Base-by-base conservation (phyloP, 176 grass and related monocot species). In the Eremochloa ophiuroides region DNA sequence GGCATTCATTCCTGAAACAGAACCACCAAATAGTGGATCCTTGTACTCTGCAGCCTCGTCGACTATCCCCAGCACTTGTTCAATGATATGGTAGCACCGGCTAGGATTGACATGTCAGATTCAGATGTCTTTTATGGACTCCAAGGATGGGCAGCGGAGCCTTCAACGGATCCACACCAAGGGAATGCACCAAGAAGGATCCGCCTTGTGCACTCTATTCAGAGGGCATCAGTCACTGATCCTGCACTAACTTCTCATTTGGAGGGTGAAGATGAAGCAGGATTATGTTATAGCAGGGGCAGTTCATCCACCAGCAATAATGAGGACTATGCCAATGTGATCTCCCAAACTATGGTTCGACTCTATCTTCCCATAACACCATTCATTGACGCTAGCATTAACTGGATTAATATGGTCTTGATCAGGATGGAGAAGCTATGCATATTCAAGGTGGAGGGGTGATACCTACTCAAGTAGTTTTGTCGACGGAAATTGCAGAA, bases 111-210 rank as follows among this genome's bases (percentile, higher is more conserved):
- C n/a, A n/a, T n/a, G n/a, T n/a, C n/a, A n/a, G n/a, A n/a, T 76
- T 77, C 79, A 26, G 73, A 82, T 71, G 38, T 41, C 62, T 84
- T 87, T n/a, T 62, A 77, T 61, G 51, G 25, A 40, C 63, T 62
- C 46, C 72, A 28, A 51, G 33, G 13, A 42, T 40, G 64, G 72
- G 28, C 35, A 71, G 34, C 10, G 14, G 39, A 80, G 66, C 80
- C 86, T 51, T 37, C 5, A 4, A 75, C 8, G 0, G 59, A 83
- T 77, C 64, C 16, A 3, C 66, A 79, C 15, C 86, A 88, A 67
- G 80, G 86, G 8, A 84, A 8, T 23, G 81, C 86, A 0, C 29
- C 75, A 67, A 84, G 86, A 79, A 88, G 86, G 59, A 74, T 88
- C 38, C 81, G 80, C 37, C 86, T 88, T 79, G 60, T 73, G 47